Conservation (phyloP, 768 basidiomycete species). For the Cantharellus anzutake region DNA sequence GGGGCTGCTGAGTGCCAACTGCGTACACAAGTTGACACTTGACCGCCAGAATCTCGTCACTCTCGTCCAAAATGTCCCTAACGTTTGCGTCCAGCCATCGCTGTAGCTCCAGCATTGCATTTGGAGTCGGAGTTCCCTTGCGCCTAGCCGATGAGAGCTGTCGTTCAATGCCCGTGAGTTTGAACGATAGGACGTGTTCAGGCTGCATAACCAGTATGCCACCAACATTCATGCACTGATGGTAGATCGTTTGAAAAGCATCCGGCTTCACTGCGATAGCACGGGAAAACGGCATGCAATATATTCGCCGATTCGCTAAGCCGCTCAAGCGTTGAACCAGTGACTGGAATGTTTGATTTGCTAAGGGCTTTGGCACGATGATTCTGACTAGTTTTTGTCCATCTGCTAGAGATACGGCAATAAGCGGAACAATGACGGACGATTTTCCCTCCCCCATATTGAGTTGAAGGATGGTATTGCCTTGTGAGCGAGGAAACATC, state of each 20-base stretch:
- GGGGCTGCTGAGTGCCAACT: neutral
- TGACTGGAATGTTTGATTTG: too few relatives aligned
- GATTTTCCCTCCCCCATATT: constrained; percentile 44
- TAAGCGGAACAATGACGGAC: constrained; percentile 31
- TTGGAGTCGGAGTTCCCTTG: neutral
- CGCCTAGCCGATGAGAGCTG: constrained; percentile 15
- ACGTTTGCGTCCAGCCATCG: constrained; percentile 12
- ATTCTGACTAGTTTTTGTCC: constrained; percentile 28
- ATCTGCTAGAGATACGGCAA: constrained; percentile 23
- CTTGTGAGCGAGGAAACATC: constrained; percentile 21
- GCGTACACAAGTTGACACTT: constrained; percentile 4
- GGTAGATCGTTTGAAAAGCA: constrained; percentile 18
- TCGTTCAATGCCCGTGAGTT: constrained; percentile 22
- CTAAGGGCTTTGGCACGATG: constrained; percentile 32
- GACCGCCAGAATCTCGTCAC: constrained; percentile 17
- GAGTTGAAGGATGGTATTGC: constrained; percentile 28
- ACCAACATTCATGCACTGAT: constrained; percentile 20
- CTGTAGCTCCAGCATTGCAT: constrained; percentile 8
- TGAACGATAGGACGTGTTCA: constrained; percentile 34
- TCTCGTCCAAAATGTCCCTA: constrained; percentile 28
- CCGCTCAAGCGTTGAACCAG: too few relatives aligned
- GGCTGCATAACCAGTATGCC: constrained; percentile 34
- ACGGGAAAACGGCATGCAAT: too few relatives aligned
- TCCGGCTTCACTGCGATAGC: neutral
- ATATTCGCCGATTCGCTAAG: too few relatives aligned